Conservation (phyloP, 225 moss, liverwort and hornwort species). For the Marchantia paleacea region DNA sequence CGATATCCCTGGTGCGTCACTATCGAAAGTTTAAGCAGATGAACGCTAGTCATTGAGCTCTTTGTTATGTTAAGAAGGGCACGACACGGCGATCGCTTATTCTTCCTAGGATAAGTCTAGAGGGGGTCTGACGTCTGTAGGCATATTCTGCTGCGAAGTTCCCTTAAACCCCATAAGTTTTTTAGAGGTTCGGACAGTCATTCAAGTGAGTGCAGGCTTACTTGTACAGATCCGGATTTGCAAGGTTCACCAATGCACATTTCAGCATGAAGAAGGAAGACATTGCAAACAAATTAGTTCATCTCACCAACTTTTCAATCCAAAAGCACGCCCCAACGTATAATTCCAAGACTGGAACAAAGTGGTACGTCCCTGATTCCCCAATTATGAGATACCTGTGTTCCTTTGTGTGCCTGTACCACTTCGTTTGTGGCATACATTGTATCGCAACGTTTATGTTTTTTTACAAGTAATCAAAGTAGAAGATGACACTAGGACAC, state of each 20-base stretch:
- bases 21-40: too few species aligned
- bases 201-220: conserved; percentile 54
- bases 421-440: neutral
- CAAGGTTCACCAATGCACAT: conserved; percentile 90
- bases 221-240: conserved; percentile 88
- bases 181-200: neutral
- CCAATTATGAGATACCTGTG: neutral
- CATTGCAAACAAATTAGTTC: conserved; percentile 87
- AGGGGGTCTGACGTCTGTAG: neutral
- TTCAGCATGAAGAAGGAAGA: conserved; percentile 98
- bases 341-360: conserved; percentile 91
- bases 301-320: conserved; percentile 95
- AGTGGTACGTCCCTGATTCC: conserved; percentile 56
- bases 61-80: too few species aligned
- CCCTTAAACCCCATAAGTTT: neutral
- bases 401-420: neutral
- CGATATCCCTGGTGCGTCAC: neutral
- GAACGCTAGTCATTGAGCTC: too few species aligned
- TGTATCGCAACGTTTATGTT: neutral
- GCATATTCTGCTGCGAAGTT: neutral
- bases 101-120: too few species aligned
- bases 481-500: neutral
- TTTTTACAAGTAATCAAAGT: neutral
- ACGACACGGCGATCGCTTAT: too few species aligned
- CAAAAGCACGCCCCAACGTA: conserved; percentile 91